Conservation (phyloP, 1,139 yeast species). For the Kodamaea ohmeri region DNA sequence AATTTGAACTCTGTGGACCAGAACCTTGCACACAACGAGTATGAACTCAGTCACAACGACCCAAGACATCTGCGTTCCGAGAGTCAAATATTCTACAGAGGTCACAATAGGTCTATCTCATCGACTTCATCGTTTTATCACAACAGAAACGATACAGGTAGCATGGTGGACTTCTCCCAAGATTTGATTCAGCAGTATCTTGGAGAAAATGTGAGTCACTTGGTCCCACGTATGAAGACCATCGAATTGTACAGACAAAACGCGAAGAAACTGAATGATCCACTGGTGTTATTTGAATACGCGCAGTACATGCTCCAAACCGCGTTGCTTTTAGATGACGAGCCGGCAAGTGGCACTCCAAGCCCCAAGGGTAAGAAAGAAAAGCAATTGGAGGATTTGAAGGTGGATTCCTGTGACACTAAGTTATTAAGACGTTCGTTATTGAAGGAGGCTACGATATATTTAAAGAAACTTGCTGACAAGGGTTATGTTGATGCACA, state of each 20-base stretch:
- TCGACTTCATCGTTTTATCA: conserved; percentile 38
- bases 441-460: conserved; percentile 72
- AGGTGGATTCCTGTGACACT: conserved; percentile 21
- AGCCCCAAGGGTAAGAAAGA: conserved; percentile 13
- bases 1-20: conserved; percentile 20
- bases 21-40: background rate
- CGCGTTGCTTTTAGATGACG: conserved; percentile 57
- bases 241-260: conserved; percentile 84
- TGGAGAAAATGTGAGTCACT: conserved; percentile 48
- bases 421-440: conserved; percentile 44
- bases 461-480: conserved; percentile 70
- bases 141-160: conserved; percentile 34
- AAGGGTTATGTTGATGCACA: conserved; percentile 89
- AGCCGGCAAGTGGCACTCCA: conserved; percentile 22
- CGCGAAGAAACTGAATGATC: conserved; percentile 83
- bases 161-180: conserved; percentile 42
- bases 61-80: conserved; percentile 14
- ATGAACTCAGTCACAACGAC: conserved; percentile 5
- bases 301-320: conserved; percentile 91
- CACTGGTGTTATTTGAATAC: conserved; percentile 80
- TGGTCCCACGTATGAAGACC: conserved; percentile 80
- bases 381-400: conserved; percentile 5
- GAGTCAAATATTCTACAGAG: conserved; percentile 11
- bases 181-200: conserved; percentile 48
- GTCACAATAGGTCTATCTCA: conserved; percentile 41